These are phyloP conservation scores for Didymella exigua DNA, from an alignment of 2,329 filamentous ascomycete species.

Conservation along the genomic window DNA sequence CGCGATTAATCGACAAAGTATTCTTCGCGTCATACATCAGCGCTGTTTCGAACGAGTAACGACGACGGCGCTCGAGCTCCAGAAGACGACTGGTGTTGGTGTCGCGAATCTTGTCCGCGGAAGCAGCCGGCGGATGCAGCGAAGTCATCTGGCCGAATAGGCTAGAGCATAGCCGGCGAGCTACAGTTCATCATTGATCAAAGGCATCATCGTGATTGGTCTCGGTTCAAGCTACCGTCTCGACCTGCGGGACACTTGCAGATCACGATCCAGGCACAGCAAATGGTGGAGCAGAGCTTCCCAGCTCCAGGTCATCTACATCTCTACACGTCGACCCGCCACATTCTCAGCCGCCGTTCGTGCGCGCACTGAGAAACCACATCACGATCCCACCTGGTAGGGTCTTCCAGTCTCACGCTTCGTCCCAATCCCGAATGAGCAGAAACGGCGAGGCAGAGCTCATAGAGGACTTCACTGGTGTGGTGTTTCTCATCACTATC, in stretches of 20 bases:
- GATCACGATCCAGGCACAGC: constrained; percentile 10
- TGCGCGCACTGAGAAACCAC: not conserved
- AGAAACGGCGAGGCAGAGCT: not conserved
- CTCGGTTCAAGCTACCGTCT: constrained; percentile 1
- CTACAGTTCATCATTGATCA: constrained; percentile 1
- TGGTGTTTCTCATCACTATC: constrained; percentile 3
- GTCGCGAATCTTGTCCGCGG: not conserved
- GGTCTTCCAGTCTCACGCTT: not conserved
- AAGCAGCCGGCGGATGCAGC: constrained; percentile 13
- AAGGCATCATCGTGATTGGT: constrained; percentile 10
- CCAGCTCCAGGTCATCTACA: constrained; percentile 1
- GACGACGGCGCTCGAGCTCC: not conserved
- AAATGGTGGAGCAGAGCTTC: constrained; percentile 6
- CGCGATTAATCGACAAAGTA: too few species aligned
- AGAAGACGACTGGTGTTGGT: not conserved
- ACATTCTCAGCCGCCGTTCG: not conserved
- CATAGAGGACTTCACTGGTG: not conserved
- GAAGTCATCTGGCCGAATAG: too few species aligned
- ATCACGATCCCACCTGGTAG: not conserved
- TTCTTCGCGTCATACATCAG: not conserved
- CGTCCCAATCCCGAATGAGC: not conserved
- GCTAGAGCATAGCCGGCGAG: not conserved
- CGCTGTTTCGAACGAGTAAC: not conserved
- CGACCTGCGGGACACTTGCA: constrained; percentile 4
- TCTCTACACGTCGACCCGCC: not conserved